Evolutionary conservation across 805 yeast species (phyloP).

Genomic region (Suhomyces sp.): DNA sequence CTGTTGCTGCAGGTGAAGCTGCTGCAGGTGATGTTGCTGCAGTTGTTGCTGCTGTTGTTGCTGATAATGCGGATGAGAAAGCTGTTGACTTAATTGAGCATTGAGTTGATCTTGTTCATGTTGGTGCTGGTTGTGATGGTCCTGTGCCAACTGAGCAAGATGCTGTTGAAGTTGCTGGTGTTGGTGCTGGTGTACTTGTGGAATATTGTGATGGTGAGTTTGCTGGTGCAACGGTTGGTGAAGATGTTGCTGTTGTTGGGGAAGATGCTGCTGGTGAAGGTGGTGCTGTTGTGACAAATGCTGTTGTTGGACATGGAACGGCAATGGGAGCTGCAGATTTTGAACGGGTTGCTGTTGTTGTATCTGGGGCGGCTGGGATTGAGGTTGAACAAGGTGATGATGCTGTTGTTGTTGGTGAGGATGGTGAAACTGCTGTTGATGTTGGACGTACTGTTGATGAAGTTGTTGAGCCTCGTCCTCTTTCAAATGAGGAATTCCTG

Average conservation of each 20-base stretch:
- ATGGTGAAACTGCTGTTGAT: conserved; percentile 13
- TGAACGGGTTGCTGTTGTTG: conserved; percentile 7
- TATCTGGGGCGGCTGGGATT: conserved; percentile 7
- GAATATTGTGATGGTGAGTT: conserved; percentile 7
- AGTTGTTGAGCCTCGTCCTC: conserved; percentile 11
- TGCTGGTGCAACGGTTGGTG: conserved; percentile 10
- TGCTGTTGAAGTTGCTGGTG: conserved; percentile 13
- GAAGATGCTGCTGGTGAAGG: conserved; percentile 7
- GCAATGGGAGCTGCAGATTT: conserved; percentile 7
- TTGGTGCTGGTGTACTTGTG: conserved; percentile 12
- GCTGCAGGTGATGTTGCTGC: conserved; percentile 6
- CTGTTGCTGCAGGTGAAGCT: conserved; percentile 2
- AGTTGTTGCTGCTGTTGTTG: conserved; percentile 9
- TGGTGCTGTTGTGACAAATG: conserved; percentile 5
- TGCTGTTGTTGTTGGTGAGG: conserved; percentile 11
- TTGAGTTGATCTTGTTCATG: conserved; percentile 10
- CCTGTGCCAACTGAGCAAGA: conserved; percentile 11
- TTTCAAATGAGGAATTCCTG: conserved; percentile 6
- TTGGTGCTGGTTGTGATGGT: conserved; percentile 10
- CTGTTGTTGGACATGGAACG: conserved; percentile 7
- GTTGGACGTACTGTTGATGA: conserved; percentile 9
- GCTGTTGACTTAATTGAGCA: conserved; percentile 10
- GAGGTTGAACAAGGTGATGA: conserved; percentile 9
- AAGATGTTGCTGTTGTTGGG: conserved; percentile 6
- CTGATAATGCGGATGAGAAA: conserved; percentile 7